Evolutionary conservation across 192 early-diverging fungal species (phyloP).

Genomic region (Dissophora ornata): DNA sequence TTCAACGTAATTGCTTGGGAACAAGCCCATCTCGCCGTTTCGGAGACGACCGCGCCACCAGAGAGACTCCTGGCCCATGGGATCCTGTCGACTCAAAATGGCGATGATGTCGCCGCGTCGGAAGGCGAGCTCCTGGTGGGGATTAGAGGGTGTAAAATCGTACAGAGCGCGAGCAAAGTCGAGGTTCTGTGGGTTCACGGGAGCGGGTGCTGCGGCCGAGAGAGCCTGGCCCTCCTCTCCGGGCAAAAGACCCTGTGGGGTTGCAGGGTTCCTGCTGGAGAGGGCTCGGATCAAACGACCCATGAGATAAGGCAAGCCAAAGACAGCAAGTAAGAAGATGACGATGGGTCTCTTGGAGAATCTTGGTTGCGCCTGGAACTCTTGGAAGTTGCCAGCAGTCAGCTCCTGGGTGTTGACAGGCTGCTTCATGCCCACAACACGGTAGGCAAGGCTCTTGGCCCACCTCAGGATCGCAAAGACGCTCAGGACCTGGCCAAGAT

Average conservation of each 20-base stretch:
- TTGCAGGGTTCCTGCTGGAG: conserved; percentile 56
- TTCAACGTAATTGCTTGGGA: conserved; percentile 94
- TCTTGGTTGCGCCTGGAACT: conserved; percentile 72
- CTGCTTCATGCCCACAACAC: conserved; percentile 71
- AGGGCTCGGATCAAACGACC: conserved; percentile 86
- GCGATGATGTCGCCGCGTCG: conserved; percentile 91
- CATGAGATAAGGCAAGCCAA: conserved; percentile 95
- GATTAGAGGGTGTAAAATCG: conserved; percentile 81
- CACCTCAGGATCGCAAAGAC: conserved; percentile 81
- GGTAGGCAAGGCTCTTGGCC: conserved; percentile 72
- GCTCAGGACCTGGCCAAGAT: conserved; percentile 87
- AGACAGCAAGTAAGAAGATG: conserved; percentile 85
- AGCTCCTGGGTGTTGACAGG: conserved; percentile 80
- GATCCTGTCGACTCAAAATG: conserved; percentile 85
- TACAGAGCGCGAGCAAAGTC: conserved; percentile 93
- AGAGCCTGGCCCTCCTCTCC: conserved; percentile 38
- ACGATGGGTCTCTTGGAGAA: conserved; percentile 75
- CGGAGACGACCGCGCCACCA: conserved; percentile 95
- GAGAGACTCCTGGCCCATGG: conserved; percentile 75
- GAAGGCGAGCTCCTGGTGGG: conserved; percentile 80
- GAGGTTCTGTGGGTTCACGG: conserved; percentile 63
- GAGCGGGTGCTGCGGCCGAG: conserved; percentile 15
- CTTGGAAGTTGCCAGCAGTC: conserved; percentile 77
- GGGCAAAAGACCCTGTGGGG: conserved; percentile 53
- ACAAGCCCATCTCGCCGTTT: conserved; percentile 85